Conservation (phyloP, 2,329 filamentous ascomycete species). For the Clarireedia monteithiana region DNA sequence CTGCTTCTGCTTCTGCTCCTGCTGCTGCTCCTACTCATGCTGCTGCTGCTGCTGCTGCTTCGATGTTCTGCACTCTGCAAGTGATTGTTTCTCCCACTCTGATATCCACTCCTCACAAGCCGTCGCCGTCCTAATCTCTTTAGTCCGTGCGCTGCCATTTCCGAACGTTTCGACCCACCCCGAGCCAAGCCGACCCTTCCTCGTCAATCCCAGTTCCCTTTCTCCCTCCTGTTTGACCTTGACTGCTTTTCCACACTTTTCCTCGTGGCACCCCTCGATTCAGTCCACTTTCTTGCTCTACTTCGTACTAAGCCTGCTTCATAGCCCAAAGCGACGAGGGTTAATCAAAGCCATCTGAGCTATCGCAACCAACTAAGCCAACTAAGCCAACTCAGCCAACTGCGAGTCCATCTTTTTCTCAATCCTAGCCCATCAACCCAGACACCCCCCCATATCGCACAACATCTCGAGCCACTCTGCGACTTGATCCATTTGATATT, state of each 20-base stretch:
- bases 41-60: not conserved
- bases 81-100: not conserved
- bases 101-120: too few species aligned
- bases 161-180: constrained; percentile 2
- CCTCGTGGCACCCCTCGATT: constrained; percentile 11
- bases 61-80: not conserved
- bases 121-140: not conserved
- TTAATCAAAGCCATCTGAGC: not conserved
- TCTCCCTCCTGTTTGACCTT: not conserved
- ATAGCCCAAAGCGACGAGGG: not conserved
- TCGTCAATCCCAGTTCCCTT: not conserved
- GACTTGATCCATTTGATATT: constrained; percentile 5
- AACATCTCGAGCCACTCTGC: constrained; percentile 5
- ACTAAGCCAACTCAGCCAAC: too few species aligned
- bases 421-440: not conserved
- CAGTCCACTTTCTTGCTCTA: too few species aligned
- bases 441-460: not conserved
- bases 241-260: not conserved
- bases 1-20: not conserved
- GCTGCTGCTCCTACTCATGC: too few species aligned
- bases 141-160: constrained; percentile 5
- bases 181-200: not conserved
- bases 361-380: too few species aligned
- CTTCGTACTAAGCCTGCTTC: too few species aligned
- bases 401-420: not conserved